Percentiles rank a stretch among this genome's conserved stretches.
phyloP scores from a whole-genome alignment of 1,284 basidiomycete genomes.

The Meira nashicola region DNA sequence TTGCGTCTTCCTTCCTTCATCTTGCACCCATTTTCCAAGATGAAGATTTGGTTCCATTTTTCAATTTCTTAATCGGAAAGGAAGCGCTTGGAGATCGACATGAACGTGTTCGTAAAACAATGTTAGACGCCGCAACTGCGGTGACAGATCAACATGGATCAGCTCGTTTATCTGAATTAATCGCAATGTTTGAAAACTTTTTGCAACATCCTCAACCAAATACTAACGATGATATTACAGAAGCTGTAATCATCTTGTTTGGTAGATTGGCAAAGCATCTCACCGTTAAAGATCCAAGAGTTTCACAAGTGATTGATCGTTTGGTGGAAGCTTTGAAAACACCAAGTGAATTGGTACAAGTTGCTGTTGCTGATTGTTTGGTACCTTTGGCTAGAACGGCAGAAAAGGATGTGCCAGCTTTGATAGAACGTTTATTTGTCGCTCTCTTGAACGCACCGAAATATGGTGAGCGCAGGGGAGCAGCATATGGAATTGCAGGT shows the following conservation, averaged over 20 bases:
- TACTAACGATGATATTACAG: constrained; percentile 62
- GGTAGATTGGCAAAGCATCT: constrained; percentile 89
- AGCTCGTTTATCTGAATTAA: constrained; percentile 68
- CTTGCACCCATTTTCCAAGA: constrained; percentile 68
- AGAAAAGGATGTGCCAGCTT: constrained; percentile 58
- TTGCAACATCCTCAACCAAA: constrained; percentile 57
- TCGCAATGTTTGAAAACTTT: constrained; percentile 78
- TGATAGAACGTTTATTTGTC: constrained; percentile 68
- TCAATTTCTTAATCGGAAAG: constrained; percentile 77
- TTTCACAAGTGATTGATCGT: constrained; percentile 69
- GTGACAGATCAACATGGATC: constrained; percentile 81
- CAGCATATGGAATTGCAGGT: constrained; percentile 92
- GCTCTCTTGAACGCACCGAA: constrained; percentile 60
- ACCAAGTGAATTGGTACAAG: constrained; percentile 92
- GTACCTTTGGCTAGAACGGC: constrained; percentile 77
- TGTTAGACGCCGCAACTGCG: constrained; percentile 77
- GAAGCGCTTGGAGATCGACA: constrained; percentile 83
- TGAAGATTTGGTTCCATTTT: constrained; percentile 70
- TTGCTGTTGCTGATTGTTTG: constrained; percentile 84
- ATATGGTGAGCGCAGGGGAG: constrained; percentile 86
- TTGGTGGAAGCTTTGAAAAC: constrained; percentile 87
- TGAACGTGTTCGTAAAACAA: constrained; percentile 73
- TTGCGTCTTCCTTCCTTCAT: constrained; percentile 67
- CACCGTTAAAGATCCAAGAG: constrained; percentile 58
- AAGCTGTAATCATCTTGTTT: constrained; percentile 89